These are phyloP conservation scores for Pichia sp. DNA, from an alignment of 1,139 yeast species.

Conservation along the genomic window DNA sequence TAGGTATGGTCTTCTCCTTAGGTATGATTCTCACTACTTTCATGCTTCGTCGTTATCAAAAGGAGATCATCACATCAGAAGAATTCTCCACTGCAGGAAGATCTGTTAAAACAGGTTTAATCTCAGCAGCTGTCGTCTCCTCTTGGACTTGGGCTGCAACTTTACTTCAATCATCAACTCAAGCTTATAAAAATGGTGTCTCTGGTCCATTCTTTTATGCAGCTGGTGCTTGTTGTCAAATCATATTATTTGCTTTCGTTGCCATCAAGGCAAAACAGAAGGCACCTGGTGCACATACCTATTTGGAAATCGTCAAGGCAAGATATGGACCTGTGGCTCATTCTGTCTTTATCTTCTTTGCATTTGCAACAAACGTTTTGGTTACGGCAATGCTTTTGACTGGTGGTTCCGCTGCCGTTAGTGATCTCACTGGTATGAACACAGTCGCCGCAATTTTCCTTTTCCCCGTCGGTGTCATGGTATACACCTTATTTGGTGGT, in stretches of 20 bases:
- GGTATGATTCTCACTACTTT: slow-evolving; percentile 75
- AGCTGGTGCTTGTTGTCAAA: slow-evolving; percentile 49
- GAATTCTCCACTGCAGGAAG: slow-evolving; percentile 47
- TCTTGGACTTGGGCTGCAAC: slow-evolving; percentile 37
- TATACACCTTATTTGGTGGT: slow-evolving; percentile 38
- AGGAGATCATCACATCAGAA: slow-evolving; percentile 80
- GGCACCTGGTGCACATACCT: slow-evolving; percentile 50
- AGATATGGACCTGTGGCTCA: slow-evolving; percentile 39
- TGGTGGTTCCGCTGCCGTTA: slow-evolving; percentile 35
- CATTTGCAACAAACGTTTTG: slow-evolving; percentile 23
- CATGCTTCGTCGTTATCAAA: slow-evolving; percentile 64
- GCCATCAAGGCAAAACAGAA: slow-evolving; percentile 49
- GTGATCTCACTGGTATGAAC: slow-evolving; percentile 34
- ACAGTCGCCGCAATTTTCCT: slow-evolving; percentile 34
- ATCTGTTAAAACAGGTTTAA: slow-evolving; percentile 30
- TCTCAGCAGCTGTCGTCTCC: slow-evolving; percentile 31
- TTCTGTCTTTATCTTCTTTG: slow-evolving; percentile 20
- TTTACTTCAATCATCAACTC: slow-evolving; percentile 22
- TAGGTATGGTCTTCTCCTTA: slow-evolving; percentile 72
- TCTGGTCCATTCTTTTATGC: slow-evolving; percentile 45
- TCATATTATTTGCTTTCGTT: slow-evolving; percentile 42
- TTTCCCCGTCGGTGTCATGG: slow-evolving; percentile 38
- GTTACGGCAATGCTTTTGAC: slow-evolving; percentile 32
- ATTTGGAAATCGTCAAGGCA: slow-evolving; percentile 42
- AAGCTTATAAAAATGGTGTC: slow-evolving; percentile 27